phyloP scores from a whole-genome alignment of 148 eudicot genomes.

The Bassia scoparia region DNA sequence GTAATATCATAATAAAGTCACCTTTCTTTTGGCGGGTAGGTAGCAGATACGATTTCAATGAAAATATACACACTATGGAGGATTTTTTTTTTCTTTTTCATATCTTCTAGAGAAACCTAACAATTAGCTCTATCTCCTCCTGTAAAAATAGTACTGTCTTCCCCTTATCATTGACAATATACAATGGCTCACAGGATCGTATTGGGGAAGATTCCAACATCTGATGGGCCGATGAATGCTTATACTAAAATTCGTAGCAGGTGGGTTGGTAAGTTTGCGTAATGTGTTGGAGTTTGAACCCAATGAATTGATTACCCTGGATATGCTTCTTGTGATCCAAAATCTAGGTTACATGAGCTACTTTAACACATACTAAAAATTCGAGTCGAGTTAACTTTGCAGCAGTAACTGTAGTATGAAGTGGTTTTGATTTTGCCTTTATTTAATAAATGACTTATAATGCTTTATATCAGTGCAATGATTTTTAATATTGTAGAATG shows the following conservation, averaged over 20 bases:
- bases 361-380: neutral
- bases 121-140: slow-evolving; percentile 24
- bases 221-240: slow-evolving; percentile 79
- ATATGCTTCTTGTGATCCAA: neutral
- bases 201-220: slow-evolving; percentile 93
- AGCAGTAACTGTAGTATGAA: neutral
- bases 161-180: slow-evolving; percentile 54
- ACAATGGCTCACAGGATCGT: slow-evolving; percentile 87
- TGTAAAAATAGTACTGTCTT: slow-evolving; percentile 30
- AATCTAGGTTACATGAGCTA: neutral
- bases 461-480: neutral
- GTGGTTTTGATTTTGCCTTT: neutral
- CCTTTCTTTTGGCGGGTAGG: slow-evolving; percentile 7
- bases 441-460: neutral
- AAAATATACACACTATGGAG: neutral
- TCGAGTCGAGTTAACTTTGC: neutral
- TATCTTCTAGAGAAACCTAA: slow-evolving; percentile 11
- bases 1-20: neutral
- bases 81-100: slow-evolving; percentile 5
- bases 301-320: neutral
- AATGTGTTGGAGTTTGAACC: slow-evolving; percentile 34
- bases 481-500: neutral
- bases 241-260: slow-evolving; percentile 80
- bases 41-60: neutral
- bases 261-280: slow-evolving; percentile 80